Base-by-base conservation (phyloP, 257 asterid species). In the Ehretia macrophylla region DNA sequence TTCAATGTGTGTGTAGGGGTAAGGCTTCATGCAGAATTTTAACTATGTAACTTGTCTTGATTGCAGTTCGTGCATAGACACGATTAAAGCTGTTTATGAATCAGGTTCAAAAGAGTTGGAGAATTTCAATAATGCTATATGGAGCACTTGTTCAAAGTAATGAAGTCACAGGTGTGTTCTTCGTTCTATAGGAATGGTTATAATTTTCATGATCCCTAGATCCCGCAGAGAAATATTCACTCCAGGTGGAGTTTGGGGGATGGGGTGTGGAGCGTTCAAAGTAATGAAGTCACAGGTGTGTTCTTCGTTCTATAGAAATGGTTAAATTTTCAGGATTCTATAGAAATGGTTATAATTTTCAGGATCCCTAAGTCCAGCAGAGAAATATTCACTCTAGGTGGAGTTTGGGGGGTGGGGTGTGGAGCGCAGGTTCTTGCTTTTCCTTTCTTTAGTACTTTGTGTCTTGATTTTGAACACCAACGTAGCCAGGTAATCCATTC, bases 81-180 rank as follows among this genome's bases (percentile, higher is more conserved):
- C 98, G 10, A 88, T 91, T 53, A 91, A 87, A 71, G 72, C 90
- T 62, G 83, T 91, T 17, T 58, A 81, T 61, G 98, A 95, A 50
- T 62, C 85, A 17, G 58, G 71, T 14, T 88, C 98, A 1, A 62
- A 75, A 64, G 98, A 91, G 78, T 62, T 84, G 76, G 91, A 70
- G n/a, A 70, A 58, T 45, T 88, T 75, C 81, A 88, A 85, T 54
- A 79, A 69, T 23, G 95, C 88, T 16, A 78, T 81, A 76, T 79
- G 90, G 94, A 64, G 64, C 63, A 63, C 58, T 22, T 44, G 17
- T 22, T 57, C 72, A 21, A 32, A 74, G 60, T 72, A 63, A 75
- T 20, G 63, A 50, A 47, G 45, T 5, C n/a, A 0, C 8, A 17
- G n/a, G 11, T 60, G 54, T 50, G 47, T 10, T 11, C 47, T 42